Evolutionary conservation across 345 rosid genomes (phyloP).

Genomic region (Aurinia saxatilis): DNA sequence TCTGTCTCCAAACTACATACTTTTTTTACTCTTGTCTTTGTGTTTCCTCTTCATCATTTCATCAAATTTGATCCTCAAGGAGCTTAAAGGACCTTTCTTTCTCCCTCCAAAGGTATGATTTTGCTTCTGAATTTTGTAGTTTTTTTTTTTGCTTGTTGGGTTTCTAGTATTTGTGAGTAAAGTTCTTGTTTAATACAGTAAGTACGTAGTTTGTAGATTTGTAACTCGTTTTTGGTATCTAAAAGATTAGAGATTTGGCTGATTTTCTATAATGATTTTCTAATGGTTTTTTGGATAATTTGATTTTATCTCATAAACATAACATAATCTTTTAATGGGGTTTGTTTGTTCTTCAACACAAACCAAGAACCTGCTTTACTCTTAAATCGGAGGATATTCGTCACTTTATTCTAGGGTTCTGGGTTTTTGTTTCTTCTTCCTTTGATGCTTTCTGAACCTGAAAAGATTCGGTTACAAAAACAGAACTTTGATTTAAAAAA

Average conservation of each 20-base stretch:
- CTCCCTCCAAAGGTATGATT: too few species aligned
- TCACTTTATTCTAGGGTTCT: conserved; percentile 28
- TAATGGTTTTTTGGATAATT: conserved; percentile 14
- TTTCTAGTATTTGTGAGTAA: too few species aligned
- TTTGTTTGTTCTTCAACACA: conserved; percentile 7
- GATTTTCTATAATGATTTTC: conserved; percentile 1
- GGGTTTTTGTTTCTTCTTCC: conserved; percentile 31
- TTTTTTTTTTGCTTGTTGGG: too few species aligned
- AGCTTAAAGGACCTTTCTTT: conserved; percentile 21
- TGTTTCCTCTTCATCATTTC: conserved; percentile 31
- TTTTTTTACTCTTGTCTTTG: not conserved
- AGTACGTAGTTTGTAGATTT: too few species aligned
- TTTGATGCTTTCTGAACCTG: conserved; percentile 30
- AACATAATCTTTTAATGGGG: not conserved
- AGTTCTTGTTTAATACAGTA: not conserved
- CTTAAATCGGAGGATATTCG: conserved; percentile 18
- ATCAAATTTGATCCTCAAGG: conserved; percentile 28
- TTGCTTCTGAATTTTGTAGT: not conserved
- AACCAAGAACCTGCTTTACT: conserved; percentile 26
- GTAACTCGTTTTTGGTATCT: not conserved
- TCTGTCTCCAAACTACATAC: conserved; percentile 16
- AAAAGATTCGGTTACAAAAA: conserved; percentile 22
- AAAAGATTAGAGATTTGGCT: not conserved
- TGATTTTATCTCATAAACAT: not conserved
- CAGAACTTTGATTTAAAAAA: not conserved